phyloP scores from a whole-genome alignment of 495 filamentous ascomycete species.

The Talaromyces adpressus region DNA sequence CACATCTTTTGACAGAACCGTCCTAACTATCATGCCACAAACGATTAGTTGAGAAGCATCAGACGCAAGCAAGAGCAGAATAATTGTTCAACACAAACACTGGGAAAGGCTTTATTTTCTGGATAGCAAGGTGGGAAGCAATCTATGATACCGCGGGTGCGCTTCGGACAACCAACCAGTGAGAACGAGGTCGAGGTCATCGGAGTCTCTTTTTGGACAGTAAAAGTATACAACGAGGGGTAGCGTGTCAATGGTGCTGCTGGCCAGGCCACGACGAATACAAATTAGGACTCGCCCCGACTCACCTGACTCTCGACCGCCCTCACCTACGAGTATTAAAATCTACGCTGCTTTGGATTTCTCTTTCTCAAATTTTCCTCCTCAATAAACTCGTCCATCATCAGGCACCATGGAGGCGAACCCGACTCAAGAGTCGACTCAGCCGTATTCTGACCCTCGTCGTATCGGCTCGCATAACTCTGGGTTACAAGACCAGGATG shows the following conservation, averaged over 20 bases:
- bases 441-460: conserved; percentile 73
- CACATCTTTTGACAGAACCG: background rate
- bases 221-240: background rate
- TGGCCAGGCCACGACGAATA: background rate
- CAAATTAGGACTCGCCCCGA: background rate
- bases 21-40: background rate
- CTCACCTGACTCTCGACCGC: background rate
- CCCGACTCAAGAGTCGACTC: conserved; percentile 64
- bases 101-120: background rate
- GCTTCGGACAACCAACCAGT: background rate
- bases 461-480: conserved; percentile 69
- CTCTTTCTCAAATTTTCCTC: background rate
- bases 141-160: background rate
- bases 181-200: background rate
- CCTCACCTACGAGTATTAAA: background rate
- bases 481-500: conserved; percentile 69
- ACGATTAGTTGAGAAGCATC: background rate
- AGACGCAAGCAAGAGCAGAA: background rate
- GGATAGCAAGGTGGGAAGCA: background rate
- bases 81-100: background rate
- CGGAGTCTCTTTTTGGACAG: background rate
- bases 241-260: background rate
- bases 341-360: background rate
- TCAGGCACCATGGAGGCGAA: conserved; percentile 26
- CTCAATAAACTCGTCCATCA: background rate